phyloP scores from a whole-genome alignment of 2,329 filamentous ascomycete species.

The Dactylellina leptospora region DNA sequence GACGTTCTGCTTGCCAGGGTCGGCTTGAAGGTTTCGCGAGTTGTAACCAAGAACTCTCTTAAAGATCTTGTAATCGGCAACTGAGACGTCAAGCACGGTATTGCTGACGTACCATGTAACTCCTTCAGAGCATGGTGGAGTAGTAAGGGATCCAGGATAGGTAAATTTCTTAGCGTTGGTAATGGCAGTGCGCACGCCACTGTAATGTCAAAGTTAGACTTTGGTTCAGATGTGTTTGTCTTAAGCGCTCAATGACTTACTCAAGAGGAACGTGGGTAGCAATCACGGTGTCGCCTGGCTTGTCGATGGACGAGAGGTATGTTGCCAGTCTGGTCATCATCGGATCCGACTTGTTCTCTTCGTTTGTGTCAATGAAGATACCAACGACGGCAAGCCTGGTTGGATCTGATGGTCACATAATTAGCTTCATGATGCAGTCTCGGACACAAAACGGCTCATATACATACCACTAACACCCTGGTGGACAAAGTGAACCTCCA shows the following conservation, averaged over 20 bases:
- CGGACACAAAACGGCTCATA: too few relatives aligned
- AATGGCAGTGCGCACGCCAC: conserved; percentile 43
- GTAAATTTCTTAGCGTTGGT: conserved; percentile 55
- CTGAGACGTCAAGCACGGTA: conserved; percentile 59
- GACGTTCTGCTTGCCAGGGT: conserved; percentile 53
- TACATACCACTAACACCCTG: conserved; percentile 57
- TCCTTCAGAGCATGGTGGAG: conserved; percentile 64
- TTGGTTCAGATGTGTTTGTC: background rate
- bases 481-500: conserved; percentile 63
- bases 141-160: conserved; percentile 65
- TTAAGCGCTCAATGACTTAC: background rate
- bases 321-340: conserved; percentile 31
- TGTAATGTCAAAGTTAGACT: conserved; percentile 18
- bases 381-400: conserved; percentile 60
- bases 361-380: conserved; percentile 60
- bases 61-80: conserved; percentile 60
- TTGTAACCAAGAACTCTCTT: conserved; percentile 65
- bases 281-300: conserved; percentile 26
- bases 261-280: conserved; percentile 44
- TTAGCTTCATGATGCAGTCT: too few relatives aligned
- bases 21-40: conserved; percentile 63
- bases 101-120: conserved; percentile 64
- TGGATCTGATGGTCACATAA: conserved; percentile 4
- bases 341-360: conserved; percentile 39
- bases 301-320: conserved; percentile 28